phyloP scores from a whole-genome alignment of 2,329 filamentous ascomycete genomes.

The Alternaria sp. region DNA sequence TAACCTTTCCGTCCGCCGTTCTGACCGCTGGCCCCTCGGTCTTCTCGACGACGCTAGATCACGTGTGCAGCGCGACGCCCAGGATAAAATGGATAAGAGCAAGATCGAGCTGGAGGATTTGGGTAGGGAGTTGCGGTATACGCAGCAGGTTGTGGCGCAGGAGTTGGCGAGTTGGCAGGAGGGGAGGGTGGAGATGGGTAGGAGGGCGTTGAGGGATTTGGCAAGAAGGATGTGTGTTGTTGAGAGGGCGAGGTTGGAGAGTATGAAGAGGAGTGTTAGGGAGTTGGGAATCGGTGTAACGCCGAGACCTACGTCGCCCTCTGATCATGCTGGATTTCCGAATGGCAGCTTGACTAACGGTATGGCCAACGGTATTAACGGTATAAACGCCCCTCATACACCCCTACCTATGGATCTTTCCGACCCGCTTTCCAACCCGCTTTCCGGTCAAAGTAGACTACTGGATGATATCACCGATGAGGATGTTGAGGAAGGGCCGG shows the following conservation, averaged over 20 bases:
- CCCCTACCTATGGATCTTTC: background rate
- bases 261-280: slow-evolving; percentile 79
- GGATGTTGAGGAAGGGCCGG: slow-evolving; percentile 20
- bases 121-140: slow-evolving; percentile 85
- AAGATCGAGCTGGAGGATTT: slow-evolving; percentile 74
- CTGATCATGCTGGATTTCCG: background rate
- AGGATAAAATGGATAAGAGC: slow-evolving; percentile 75
- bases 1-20: slow-evolving; percentile 74
- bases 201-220: slow-evolving; percentile 75
- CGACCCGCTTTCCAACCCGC: background rate
- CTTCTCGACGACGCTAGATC: slow-evolving; percentile 79
- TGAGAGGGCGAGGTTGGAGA: slow-evolving; percentile 79
- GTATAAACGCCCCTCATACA: background rate
- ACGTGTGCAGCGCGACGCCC: slow-evolving; percentile 84
- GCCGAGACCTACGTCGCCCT: background rate
- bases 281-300: slow-evolving; percentile 44
- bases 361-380: background rate
- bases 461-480: background rate
- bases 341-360: background rate
- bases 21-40: slow-evolving; percentile 79
- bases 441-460: background rate
- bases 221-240: slow-evolving; percentile 79
- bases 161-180: slow-evolving; percentile 96
- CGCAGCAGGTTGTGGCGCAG: slow-evolving; percentile 88
- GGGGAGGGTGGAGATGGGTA: slow-evolving; percentile 78